phyloP scores from a whole-genome alignment of 2,329 filamentous ascomycete species.

The Geoglossum cookeanum region DNA sequence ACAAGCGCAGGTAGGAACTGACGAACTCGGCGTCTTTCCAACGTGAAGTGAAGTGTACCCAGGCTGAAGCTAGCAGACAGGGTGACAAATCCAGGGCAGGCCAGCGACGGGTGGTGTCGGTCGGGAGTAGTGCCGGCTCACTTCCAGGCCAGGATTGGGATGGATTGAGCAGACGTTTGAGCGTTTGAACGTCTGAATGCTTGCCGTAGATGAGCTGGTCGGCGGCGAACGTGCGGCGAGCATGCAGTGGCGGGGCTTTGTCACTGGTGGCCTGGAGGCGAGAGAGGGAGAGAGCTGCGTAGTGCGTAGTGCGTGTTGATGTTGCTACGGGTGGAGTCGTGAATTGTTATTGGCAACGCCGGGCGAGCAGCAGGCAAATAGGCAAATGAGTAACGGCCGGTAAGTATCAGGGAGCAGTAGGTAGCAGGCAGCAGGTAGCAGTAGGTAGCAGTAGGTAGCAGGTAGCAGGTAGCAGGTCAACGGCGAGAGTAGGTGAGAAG shows the following conservation, averaged over 20 bases:
- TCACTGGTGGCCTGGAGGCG: neutral
- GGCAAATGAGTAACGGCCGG: neutral
- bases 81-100: neutral
- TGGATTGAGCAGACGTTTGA: neutral
- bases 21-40: neutral
- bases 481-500: neutral
- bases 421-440: neutral
- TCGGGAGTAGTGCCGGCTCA: neutral
- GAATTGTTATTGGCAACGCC: neutral
- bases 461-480: neutral
- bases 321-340: neutral
- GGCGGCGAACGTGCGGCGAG: neutral
- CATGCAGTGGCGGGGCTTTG: neutral
- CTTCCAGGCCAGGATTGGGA: neutral
- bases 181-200: neutral
- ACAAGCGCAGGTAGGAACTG: neutral
- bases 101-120: neutral
- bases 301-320: neutral
- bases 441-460: neutral
- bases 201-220: neutral
- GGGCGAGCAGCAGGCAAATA: neutral
- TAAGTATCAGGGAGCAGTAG: neutral
- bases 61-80: neutral
- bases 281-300: neutral
- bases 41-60: neutral